Conservation (phyloP, 2,329 filamentous ascomycete species). For the Pseudocercospora fijiensis region DNA sequence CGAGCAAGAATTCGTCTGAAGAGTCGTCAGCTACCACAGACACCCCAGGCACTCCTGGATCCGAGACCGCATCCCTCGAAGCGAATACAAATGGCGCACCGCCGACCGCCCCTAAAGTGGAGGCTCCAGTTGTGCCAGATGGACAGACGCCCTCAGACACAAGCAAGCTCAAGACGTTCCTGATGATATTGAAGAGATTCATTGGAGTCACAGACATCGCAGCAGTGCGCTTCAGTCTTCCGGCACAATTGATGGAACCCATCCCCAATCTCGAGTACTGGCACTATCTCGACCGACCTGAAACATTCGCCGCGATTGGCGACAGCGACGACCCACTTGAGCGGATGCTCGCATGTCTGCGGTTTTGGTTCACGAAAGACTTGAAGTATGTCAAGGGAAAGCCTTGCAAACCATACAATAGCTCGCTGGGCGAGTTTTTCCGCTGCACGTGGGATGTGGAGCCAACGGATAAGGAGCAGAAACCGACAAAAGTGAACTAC, state of each 20-base stretch:
- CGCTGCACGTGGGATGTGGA: constrained; percentile 95
- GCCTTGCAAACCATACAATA: constrained; percentile 99
- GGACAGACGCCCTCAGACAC: constrained; percentile 66
- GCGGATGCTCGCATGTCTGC: constrained; percentile 89
- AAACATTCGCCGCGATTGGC: constrained; percentile 80
- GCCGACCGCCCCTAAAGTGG: not conserved
- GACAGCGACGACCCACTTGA: constrained; percentile 88
- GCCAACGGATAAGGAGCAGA: constrained; percentile 48
- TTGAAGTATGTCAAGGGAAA: constrained; percentile 98
- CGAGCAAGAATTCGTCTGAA: constrained; percentile 2
- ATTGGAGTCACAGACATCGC: constrained; percentile 96
- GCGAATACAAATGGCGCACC: constrained; percentile 3
- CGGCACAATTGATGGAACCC: constrained; percentile 91
- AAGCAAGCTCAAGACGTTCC: constrained; percentile 84
- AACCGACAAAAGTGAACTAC: constrained; percentile 78
- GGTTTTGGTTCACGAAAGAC: constrained; percentile 99
- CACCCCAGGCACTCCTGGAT: constrained; percentile 12
- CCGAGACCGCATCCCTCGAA: constrained; percentile 13
- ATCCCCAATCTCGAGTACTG: constrained; percentile 98
- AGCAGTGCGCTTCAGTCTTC: constrained; percentile 90
- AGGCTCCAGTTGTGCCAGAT: constrained; percentile 24
- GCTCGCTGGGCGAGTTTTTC: constrained; percentile 95
- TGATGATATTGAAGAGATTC: constrained; percentile 87
- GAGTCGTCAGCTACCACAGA: constrained; percentile 3
- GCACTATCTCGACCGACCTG: constrained; percentile 95